A percentile compares a stretch with the other conserved stretches of the same genome.
Conservation (phyloP, 352 stramenopile species). For the Pythium dissimile region DNA sequence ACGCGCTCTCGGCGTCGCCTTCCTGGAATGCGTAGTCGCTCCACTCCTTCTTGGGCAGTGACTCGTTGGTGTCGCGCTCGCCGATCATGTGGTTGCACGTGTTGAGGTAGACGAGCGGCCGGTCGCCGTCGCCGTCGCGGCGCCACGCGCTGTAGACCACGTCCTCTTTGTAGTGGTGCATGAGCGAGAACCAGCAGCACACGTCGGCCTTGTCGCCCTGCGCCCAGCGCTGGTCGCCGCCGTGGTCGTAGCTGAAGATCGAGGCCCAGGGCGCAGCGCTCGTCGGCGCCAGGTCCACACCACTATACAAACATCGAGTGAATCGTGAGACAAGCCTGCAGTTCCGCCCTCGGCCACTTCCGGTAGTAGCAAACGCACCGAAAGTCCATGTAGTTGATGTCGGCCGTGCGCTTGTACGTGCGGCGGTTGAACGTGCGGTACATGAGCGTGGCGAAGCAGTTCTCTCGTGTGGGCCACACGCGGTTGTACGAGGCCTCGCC, state of each 20-base stretch:
- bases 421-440: slow-evolving; percentile 85
- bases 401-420: slow-evolving; percentile 84
- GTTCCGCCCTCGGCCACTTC: too few species aligned
- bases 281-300: slow-evolving; percentile 55
- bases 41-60: slow-evolving; percentile 77
- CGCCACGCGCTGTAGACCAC: slow-evolving; percentile 47
- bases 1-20: slow-evolving; percentile 63
- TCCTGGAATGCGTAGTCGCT: slow-evolving; percentile 77
- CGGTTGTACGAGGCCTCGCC: slow-evolving; percentile 86
- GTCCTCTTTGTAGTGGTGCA: slow-evolving; percentile 81
- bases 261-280: slow-evolving; percentile 46
- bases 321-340: neutral
- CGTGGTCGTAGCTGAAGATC: slow-evolving; percentile 73
- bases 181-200: slow-evolving; percentile 86
- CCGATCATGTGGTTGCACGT: slow-evolving; percentile 91
- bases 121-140: slow-evolving; percentile 32
- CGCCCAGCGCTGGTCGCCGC: slow-evolving; percentile 75
- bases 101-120: slow-evolving; percentile 82
- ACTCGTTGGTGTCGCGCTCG: slow-evolving; percentile 77
- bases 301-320: slow-evolving; percentile 21
- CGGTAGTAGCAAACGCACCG: too few species aligned
- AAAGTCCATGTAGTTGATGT: slow-evolving; percentile 90
- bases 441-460: slow-evolving; percentile 68
- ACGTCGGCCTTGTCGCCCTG: slow-evolving; percentile 82
- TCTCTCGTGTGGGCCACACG: slow-evolving; percentile 62